These are phyloP conservation scores for Termitomyces sp. DNA, from an alignment of 768 basidiomycete genomes.

Conservation along the genomic window DNA sequence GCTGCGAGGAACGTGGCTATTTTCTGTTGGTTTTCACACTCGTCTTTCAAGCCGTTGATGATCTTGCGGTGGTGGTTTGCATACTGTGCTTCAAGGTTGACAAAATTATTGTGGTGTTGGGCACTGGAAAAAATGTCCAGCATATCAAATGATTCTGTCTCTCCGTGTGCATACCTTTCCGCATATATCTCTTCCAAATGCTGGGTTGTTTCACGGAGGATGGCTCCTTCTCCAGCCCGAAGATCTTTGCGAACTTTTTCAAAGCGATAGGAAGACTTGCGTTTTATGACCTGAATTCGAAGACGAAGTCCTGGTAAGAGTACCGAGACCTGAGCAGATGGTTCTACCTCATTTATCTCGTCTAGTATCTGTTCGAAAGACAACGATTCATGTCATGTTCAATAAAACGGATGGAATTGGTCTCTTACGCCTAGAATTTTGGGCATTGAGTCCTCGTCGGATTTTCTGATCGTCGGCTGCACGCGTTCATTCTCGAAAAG, in stretches of 20 bases:
- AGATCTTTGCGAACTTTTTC: slow-evolving; percentile 41
- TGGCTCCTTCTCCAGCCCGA: slow-evolving; percentile 35
- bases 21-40: slow-evolving; percentile 33
- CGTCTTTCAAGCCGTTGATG: slow-evolving; percentile 33
- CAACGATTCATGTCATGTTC: neutral
- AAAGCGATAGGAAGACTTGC: slow-evolving; percentile 43
- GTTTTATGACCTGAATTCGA: slow-evolving; percentile 36
- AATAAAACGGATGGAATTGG: neutral
- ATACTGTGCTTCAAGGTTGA: slow-evolving; percentile 53
- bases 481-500: neutral
- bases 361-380: slow-evolving; percentile 34
- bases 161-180: slow-evolving; percentile 30
- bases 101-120: slow-evolving; percentile 45
- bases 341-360: slow-evolving; percentile 41
- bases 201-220: slow-evolving; percentile 40
- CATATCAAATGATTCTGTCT: neutral
- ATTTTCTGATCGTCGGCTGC: neutral
- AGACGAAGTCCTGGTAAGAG: neutral
- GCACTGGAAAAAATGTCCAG: slow-evolving; percentile 27
- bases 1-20: slow-evolving; percentile 28
- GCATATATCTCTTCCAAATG: slow-evolving; percentile 39
- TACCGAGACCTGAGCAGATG: neutral
- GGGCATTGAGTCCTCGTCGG: slow-evolving; percentile 3
- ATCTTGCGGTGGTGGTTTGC: slow-evolving; percentile 35
- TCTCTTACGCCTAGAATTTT: slow-evolving; percentile 38